These are phyloP conservation scores for Acer negundo DNA, from an alignment of 345 rosid species.

Conservation along the genomic window DNA sequence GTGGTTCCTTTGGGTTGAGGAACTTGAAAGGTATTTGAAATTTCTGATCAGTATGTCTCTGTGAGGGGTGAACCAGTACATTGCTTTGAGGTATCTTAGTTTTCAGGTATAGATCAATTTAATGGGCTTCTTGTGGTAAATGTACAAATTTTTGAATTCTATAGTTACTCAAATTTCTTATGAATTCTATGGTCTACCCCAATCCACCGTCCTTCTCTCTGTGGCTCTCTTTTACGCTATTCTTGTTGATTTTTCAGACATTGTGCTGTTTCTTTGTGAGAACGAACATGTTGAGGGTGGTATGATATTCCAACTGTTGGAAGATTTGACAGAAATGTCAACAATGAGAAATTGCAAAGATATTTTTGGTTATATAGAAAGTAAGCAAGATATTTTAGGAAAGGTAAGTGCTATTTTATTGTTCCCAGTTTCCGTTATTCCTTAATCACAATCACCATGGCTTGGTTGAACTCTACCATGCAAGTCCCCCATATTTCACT, in stretches of 20 bases:
- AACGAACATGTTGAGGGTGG: slow-evolving; percentile 98
- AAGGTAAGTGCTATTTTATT: slow-evolving; percentile 48
- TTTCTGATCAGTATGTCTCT: neutral
- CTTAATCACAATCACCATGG: neutral
- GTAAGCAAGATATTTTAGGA: slow-evolving; percentile 91
- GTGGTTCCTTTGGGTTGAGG: neutral
- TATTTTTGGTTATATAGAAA: slow-evolving; percentile 88
- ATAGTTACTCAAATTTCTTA: neutral
- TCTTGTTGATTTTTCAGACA: slow-evolving; percentile 48
- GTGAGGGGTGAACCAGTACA: neutral
- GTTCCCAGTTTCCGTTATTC: slow-evolving; percentile 5
- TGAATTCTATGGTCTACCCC: neutral
- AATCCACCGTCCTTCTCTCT: neutral
- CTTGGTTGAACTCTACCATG: slow-evolving; percentile 5
- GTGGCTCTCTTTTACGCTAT: slow-evolving; percentile 6
- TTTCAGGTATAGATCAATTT: neutral
- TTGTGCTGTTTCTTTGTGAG: slow-evolving; percentile 93
- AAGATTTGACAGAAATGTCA: slow-evolving; percentile 98
- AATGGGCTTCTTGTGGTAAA: neutral
- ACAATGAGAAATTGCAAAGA: slow-evolving; percentile 96
- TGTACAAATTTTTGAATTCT: neutral
- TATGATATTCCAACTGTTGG: slow-evolving; percentile 95
- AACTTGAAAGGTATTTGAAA: neutral
- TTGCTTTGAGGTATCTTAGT: neutral
- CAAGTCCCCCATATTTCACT: slow-evolving; percentile 8